phyloP scores from a whole-genome alignment of 75 land plant species.

The Sequoiadendron giganteum region DNA sequence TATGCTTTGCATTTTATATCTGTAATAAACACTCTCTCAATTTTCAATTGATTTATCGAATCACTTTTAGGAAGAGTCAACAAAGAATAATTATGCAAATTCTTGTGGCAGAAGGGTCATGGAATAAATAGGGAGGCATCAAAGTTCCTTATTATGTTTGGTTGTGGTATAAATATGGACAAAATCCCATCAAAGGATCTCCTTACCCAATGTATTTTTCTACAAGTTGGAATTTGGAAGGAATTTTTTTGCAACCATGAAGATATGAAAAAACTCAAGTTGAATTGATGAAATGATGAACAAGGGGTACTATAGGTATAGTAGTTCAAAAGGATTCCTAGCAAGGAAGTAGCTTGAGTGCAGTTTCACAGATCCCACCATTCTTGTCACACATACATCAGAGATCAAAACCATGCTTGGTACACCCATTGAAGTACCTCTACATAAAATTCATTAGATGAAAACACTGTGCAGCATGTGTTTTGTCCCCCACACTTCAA shows the following conservation, averaged over 20 bases:
- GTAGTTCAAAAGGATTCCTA: constrained; percentile 21
- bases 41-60: too few relatives aligned
- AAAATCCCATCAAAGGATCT: constrained; percentile 71
- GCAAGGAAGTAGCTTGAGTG: constrained; percentile 22
- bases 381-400: too few relatives aligned
- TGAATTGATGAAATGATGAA: background rate
- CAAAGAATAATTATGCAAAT: constrained; percentile 48
- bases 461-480: too few relatives aligned
- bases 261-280: background rate
- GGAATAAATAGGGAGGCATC: constrained; percentile 37
- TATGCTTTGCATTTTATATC: too few relatives aligned
- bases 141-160: constrained; percentile 58
- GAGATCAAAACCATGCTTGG: too few relatives aligned
- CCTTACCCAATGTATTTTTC: constrained; percentile 52
- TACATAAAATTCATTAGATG: too few relatives aligned
- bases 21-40: background rate
- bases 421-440: too few relatives aligned
- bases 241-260: too few relatives aligned
- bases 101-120: constrained; percentile 21
- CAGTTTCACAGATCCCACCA: constrained; percentile 10
- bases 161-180: constrained; percentile 78
- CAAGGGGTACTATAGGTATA: constrained; percentile 20
- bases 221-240: too few relatives aligned
- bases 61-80: constrained; percentile 29
- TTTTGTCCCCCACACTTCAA: too few relatives aligned